Base-by-base conservation (phyloP, 768 basidiomycete species). In the Pulveroboletus ravenelii region DNA sequence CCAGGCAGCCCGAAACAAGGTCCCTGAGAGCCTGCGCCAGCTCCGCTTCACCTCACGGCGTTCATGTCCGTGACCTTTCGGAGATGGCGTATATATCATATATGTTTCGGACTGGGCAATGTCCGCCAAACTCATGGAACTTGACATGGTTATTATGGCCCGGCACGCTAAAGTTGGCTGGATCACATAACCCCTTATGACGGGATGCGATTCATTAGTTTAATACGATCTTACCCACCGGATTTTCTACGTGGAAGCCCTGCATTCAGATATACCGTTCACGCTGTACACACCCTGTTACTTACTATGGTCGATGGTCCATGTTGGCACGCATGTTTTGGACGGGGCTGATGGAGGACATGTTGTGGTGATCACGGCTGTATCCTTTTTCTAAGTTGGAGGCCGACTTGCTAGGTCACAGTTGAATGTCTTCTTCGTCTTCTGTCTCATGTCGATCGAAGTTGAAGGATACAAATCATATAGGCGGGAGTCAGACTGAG, bases 251-350 rank as follows among this genome's bases (percentile, higher is more conserved):
- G 41, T 41, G 40, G 37, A 32, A 37, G 38, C 13, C 10, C 1
- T 25, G 9, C 32, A 2, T 30, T 48, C 50, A 50, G 47, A 41
- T 47, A 23, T 23, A 51, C 50, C 59, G 59, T 48, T 38, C 43
- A 36, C 30, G 29, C 47, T 61, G 48, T 61, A 61, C 50, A 60
- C 52, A 23, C 4, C 49, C 15, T 27, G 29, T 48, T 6, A 23
- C n/a, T 43, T 25, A 14, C 30, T 20, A 37, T 44, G 37, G 25
- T 49, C 36, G 14, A 31, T 18, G 34, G 20, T 29, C 27, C 15
- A 34, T 15, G 13, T 12, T 35, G 31, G 47, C 15, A 39, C 35
- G 40, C 35, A 20, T 20, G 15, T 41, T 27, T 27, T 25, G 23
- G 2, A 13, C 15, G 15, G 15, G 45, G 14, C 7, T 42, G 5